phyloP scores from a whole-genome alignment of 257 asterid genomes.

The Parsonsia alboflavescens region DNA sequence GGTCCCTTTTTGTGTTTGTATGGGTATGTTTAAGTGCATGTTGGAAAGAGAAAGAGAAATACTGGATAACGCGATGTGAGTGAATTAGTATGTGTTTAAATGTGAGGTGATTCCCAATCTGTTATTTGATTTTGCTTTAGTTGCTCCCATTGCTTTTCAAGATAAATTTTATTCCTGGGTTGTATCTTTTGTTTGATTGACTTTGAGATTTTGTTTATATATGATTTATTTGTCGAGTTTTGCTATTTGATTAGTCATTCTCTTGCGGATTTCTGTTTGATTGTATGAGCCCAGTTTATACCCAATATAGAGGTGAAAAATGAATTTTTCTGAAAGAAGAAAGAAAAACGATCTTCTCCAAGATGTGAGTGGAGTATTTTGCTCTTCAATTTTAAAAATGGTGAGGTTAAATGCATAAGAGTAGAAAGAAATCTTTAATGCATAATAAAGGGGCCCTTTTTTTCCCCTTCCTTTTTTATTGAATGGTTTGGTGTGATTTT shows the following conservation, averaged over 20 bases:
- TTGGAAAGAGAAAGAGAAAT: background rate
- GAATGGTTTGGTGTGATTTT: background rate
- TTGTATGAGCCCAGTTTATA: background rate
- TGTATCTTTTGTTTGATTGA: conserved; percentile 3
- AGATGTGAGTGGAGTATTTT: background rate
- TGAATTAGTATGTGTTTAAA: background rate
- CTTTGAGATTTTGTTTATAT: background rate
- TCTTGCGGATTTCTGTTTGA: background rate
- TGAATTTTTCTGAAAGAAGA: background rate
- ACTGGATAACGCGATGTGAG: background rate
- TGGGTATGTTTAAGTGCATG: background rate
- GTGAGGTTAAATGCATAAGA: background rate
- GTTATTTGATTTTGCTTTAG: background rate
- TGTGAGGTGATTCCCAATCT: conserved; percentile 4
- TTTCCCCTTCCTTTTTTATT: background rate
- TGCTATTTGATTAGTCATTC: background rate
- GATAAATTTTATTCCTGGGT: background rate
- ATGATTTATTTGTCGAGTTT: background rate
- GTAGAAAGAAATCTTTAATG: background rate
- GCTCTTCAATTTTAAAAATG: background rate
- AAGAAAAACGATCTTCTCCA: background rate
- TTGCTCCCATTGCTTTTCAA: background rate
- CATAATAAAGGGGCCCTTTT: background rate
- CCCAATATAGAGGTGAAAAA: background rate
- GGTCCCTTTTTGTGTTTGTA: background rate